Base-by-base conservation (phyloP, 2,329 filamentous ascomycete genomes). In the Acrocalymma vagum region DNA sequence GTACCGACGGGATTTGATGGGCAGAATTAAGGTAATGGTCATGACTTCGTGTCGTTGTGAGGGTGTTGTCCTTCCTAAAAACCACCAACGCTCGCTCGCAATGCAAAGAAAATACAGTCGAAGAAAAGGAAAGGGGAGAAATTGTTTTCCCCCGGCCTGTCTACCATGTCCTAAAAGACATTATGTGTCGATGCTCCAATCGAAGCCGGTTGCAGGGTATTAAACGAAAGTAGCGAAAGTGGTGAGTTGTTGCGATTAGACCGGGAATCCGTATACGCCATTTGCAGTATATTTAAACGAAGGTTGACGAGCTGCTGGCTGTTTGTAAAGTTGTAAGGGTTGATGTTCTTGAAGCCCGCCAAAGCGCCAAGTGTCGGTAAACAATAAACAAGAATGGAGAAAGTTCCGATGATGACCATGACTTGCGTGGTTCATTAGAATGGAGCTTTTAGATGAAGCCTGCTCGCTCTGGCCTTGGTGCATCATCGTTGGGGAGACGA, bases 321-420 rank as follows among this genome's bases (percentile, higher is more conserved):
- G 39, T 18, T 46, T 48, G 14, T 42, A 38, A 45, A 48, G 41
- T 40, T 53, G 56, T 36, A 50, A 51, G 29, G 45, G 55, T 35
- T 56, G 56, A 44, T 38, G 53, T 38, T 62, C 57, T 48, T 55
- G 42, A 45, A 57, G 46, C 45, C 58, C 54, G 40, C 60, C 57
- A 54, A 60, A 61, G 52, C 61, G 60, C 56, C 60, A 56, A 42
- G 49, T 55, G 40, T 64, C 61, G 37, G 58, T 37, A 54, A 68
- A 63, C 55, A 68, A 69, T 69, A 67, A 58, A 54, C 64, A 69
- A 69, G 63, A 68, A 68, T 68, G 63, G 51, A 64, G 49, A 45
- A 61, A 50, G 52, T 58, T 62, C 39, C 56, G 57, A 29, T 58
- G 54, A 32, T 60, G 51, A 35, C 54, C 54, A 43, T 56, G 52